phyloP scores from a whole-genome alignment of 768 basidiomycete species.

The Cystobasidiopsis lactophilus region DNA sequence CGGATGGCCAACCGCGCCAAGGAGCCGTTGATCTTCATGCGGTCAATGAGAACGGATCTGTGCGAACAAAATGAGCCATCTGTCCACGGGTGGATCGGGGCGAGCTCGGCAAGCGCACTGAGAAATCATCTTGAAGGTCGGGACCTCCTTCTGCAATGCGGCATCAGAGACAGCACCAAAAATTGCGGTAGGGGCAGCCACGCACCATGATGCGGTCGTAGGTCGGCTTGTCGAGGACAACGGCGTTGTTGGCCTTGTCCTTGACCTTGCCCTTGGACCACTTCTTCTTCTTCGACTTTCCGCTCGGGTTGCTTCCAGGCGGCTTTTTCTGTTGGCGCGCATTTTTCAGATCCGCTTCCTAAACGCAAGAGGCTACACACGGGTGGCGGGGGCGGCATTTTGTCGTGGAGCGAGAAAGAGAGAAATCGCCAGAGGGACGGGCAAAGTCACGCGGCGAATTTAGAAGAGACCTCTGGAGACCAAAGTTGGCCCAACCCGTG shows the following conservation, averaged over 20 bases:
- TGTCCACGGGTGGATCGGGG: not conserved
- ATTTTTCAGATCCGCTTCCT: no score
- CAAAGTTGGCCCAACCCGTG: no score
- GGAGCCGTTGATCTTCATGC: slow-evolving; percentile 88
- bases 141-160: slow-evolving; percentile 24
- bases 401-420: no score
- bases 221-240: slow-evolving; percentile 77
- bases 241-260: slow-evolving; percentile 97
- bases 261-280: slow-evolving; percentile 87
- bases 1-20: slow-evolving; percentile 40
- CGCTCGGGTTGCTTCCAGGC: not conserved
- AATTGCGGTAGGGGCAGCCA: no score
- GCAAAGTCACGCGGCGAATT: no score
- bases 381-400: no score
- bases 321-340: no score
- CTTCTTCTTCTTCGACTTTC: slow-evolving; percentile 12
- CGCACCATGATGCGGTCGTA: slow-evolving; percentile 38
- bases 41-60: slow-evolving; percentile 86
- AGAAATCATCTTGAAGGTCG: slow-evolving; percentile 96
- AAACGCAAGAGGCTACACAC: no score
- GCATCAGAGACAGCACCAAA: no score
- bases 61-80: not conserved
- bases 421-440: no score
- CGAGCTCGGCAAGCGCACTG: slow-evolving; percentile 22
- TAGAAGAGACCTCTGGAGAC: no score